Conservation (phyloP, 176 grass and related monocot genomes). For the Stipa capillata region DNA sequence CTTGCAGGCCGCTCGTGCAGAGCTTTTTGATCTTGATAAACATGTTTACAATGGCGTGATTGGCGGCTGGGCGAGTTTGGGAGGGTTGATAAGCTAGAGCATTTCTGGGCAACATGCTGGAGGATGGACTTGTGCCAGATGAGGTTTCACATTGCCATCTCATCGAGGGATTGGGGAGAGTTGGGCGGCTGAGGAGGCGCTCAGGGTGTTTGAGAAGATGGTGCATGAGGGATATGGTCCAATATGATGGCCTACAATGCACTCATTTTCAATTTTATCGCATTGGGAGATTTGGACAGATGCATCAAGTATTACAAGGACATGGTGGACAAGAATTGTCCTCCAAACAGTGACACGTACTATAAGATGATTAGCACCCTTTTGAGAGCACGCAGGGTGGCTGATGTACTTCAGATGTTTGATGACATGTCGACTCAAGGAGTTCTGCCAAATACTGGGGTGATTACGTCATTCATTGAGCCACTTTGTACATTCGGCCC, state of each 20-base stretch:
- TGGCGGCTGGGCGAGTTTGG: conserved; percentile 69
- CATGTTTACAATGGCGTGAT: conserved; percentile 60
- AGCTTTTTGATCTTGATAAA: conserved; percentile 31
- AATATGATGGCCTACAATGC: conserved; percentile 61
- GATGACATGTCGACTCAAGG: conserved; percentile 59
- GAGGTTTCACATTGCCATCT: conserved; percentile 58
- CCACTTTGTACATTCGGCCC: conserved; percentile 74
- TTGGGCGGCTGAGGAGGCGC: conserved; percentile 33
- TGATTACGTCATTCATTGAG: conserved; percentile 64
- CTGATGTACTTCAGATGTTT: conserved; percentile 81
- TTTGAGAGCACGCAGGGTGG: conserved; percentile 62
- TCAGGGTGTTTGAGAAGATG: conserved; percentile 57
- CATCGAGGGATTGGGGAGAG: conserved; percentile 70
- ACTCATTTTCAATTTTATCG: conserved; percentile 71
- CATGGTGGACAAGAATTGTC: conserved; percentile 46
- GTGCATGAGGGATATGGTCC: conserved; percentile 33
- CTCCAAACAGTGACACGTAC: conserved; percentile 58
- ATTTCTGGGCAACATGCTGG: conserved; percentile 53
- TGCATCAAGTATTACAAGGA: conserved; percentile 66
- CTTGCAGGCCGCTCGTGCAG: conserved; percentile 27
- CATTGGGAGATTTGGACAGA: conserved; percentile 49
- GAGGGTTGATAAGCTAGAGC: conserved; percentile 53
- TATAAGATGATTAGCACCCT: conserved; percentile 46
- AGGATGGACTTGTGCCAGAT: conserved; percentile 53
- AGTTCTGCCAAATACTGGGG: conserved; percentile 53